phyloP scores from a whole-genome alignment of 306 rosid species.

The Calophaca sinica region DNA sequence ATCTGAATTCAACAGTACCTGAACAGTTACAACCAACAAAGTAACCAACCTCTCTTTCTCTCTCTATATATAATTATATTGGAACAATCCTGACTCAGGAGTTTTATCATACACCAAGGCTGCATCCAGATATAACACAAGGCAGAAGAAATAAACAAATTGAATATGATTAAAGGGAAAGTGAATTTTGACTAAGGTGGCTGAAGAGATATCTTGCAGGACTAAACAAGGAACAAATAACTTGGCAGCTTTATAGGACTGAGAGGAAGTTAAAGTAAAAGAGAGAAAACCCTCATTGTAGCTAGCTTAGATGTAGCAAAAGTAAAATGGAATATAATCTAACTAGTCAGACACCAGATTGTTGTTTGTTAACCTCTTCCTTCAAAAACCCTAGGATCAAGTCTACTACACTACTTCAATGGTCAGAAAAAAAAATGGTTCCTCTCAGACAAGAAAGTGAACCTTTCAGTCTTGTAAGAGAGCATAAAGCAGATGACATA shows the following conservation, averaged over 20 bases:
- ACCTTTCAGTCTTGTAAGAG: slow-evolving; percentile 86
- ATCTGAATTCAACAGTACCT: slow-evolving; percentile 55
- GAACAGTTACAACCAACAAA: slow-evolving; percentile 44
- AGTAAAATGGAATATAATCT: slow-evolving; percentile 82
- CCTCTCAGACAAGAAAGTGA: slow-evolving; percentile 79
- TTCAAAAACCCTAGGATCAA: slow-evolving; percentile 68
- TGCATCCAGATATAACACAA: slow-evolving; percentile 15
- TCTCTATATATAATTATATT: slow-evolving; percentile 23
- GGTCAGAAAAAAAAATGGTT: slow-evolving; percentile 55
- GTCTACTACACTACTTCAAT: slow-evolving; percentile 52
- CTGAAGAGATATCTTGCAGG: slow-evolving; percentile 77
- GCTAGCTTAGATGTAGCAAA: slow-evolving; percentile 66
- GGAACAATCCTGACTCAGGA: slow-evolving; percentile 51
- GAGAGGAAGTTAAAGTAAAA: slow-evolving; percentile 80
- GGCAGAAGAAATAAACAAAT: slow-evolving; percentile 46
- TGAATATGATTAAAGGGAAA: slow-evolving; percentile 65
- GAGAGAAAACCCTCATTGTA: slow-evolving; percentile 73
- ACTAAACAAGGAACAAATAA: slow-evolving; percentile 88
- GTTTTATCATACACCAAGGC: slow-evolving; percentile 47
- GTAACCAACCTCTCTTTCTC: slow-evolving; percentile 31
- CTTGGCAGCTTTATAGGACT: slow-evolving; percentile 86
- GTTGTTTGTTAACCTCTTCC: slow-evolving; percentile 45
- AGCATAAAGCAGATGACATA: slow-evolving; percentile 84
- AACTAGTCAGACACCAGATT: slow-evolving; percentile 55
- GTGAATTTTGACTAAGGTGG: slow-evolving; percentile 78